A percentile compares a stretch with the other conserved stretches of the same genome.
These are phyloP conservation scores for Stereocaulon alpinum DNA, from an alignment of 495 filamentous ascomycete species.

Conservation along the genomic window DNA sequence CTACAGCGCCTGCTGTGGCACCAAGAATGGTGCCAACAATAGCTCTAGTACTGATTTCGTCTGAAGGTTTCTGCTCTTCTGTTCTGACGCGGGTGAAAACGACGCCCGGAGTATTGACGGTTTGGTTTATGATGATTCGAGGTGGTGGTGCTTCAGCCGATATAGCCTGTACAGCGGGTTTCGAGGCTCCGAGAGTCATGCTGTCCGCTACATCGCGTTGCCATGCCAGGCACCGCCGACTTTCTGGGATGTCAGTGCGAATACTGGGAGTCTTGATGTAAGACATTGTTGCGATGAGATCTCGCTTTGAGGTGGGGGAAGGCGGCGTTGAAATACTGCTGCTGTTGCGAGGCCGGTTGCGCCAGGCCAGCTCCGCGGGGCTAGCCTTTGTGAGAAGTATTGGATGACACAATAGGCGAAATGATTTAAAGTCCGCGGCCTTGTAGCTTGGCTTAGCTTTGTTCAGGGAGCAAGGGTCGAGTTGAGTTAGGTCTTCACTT, in stretches of 20 bases:
- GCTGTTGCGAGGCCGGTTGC: not conserved
- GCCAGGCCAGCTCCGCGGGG: not conserved
- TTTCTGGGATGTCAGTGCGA: constrained; percentile 6
- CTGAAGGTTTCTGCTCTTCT: constrained; percentile 27
- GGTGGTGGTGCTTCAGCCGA: constrained; percentile 14
- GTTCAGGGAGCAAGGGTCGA: not conserved
- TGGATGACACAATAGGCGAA: constrained; percentile 32
- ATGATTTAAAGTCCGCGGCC: constrained; percentile 29
- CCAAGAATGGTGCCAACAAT: constrained; percentile 69
- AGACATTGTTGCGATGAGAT: constrained; percentile 52
- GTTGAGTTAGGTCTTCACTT: not conserved
- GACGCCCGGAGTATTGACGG: constrained; percentile 26
- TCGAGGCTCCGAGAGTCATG: constrained; percentile 2
- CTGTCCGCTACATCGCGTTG: constrained; percentile 20
- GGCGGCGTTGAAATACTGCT: not conserved
- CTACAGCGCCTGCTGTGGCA: constrained; percentile 61
- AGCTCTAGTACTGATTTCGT: constrained; percentile 34
- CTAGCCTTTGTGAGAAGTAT: not conserved
- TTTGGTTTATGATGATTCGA: constrained; percentile 27
- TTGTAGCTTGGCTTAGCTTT: not conserved
- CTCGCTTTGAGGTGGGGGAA: constrained; percentile 29
- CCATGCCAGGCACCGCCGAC: constrained; percentile 15
- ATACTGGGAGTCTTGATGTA: constrained; percentile 7
- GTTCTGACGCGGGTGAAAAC: constrained; percentile 24
- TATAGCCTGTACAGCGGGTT: not conserved